Conservation (phyloP, 345 rosid species). For the Sisymbrium altissimum region DNA sequence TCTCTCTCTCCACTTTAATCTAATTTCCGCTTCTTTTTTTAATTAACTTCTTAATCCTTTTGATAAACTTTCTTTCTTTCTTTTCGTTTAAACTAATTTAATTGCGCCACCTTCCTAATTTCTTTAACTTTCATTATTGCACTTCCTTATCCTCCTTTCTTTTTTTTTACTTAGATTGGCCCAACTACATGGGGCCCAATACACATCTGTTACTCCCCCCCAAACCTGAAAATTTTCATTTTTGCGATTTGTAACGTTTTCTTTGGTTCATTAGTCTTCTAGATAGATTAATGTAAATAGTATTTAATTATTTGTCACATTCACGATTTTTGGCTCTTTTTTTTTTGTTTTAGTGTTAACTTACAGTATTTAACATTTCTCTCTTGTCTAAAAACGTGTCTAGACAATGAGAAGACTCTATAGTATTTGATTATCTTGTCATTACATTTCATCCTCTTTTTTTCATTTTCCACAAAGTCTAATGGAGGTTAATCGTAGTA, state of each 20-base stretch:
- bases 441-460: background rate
- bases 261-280: background rate
- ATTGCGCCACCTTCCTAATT: conserved; percentile 13
- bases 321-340: too few relatives aligned
- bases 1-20: conserved; percentile 16
- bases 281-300: background rate
- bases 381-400: background rate
- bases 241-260: background rate
- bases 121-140: conserved; percentile 20
- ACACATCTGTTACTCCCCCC: background rate
- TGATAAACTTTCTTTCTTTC: background rate
- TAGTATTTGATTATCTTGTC: background rate
- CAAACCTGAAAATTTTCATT: background rate
- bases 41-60: conserved; percentile 8
- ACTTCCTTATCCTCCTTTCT: background rate
- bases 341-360: too few relatives aligned
- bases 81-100: background rate
- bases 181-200: conserved; percentile 28
- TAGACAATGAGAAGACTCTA: background rate
- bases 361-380: background rate
- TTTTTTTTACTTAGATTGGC: conserved; percentile 17
- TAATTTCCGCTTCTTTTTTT: background rate
- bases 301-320: too few relatives aligned
- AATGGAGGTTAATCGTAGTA: background rate
- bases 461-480: background rate